Conservation (phyloP, 176 grass and related monocot genomes). For the Musa beccarii region DNA sequence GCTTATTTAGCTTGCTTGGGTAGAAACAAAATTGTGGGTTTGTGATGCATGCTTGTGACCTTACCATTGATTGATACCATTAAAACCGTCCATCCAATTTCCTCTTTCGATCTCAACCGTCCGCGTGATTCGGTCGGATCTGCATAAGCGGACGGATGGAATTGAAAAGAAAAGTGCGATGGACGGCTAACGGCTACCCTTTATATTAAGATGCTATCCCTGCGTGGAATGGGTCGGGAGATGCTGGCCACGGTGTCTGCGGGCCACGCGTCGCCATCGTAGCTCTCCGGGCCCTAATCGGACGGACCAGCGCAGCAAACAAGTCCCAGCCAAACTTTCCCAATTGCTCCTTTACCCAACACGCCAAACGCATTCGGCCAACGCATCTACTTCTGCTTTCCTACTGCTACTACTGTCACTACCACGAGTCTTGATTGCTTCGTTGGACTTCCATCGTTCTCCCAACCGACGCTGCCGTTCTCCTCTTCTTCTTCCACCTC, state of each 20-base stretch:
- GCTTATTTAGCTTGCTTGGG: too few relatives aligned
- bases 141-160: too few relatives aligned
- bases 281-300: background rate
- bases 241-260: background rate
- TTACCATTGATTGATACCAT: too few relatives aligned
- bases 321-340: background rate
- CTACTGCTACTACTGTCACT: background rate
- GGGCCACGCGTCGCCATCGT: background rate
- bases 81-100: too few relatives aligned
- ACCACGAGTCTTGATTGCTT: background rate
- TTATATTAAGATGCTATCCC: too few relatives aligned
- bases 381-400: background rate
- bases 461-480: background rate
- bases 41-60: too few relatives aligned
- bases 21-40: too few relatives aligned
- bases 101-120: too few relatives aligned
- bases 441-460: background rate
- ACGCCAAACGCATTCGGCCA: background rate
- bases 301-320: background rate
- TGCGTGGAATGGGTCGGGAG: too few relatives aligned
- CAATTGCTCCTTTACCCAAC: background rate
- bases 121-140: too few relatives aligned
- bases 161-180: too few relatives aligned
- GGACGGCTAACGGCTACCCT: too few relatives aligned
- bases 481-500: background rate